These are phyloP conservation scores for Microcos paniculata DNA, from an alignment of 345 rosid genomes.

Conservation along the genomic window DNA sequence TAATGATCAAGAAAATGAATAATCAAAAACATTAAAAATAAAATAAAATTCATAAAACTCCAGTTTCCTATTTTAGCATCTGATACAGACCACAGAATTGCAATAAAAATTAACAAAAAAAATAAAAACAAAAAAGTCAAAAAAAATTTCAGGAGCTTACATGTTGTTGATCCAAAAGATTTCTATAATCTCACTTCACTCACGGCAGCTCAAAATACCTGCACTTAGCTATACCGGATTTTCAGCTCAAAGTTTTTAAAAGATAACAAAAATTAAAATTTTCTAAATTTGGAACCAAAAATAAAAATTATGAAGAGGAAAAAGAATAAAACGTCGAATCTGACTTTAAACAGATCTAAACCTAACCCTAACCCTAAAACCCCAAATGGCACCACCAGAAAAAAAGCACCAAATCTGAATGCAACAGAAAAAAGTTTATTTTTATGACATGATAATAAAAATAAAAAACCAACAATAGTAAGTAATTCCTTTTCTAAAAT, in stretches of 20 bases:
- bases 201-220: conserved; percentile 33
- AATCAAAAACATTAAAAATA: neutral
- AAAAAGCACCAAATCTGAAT: conserved; percentile 18
- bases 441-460: neutral
- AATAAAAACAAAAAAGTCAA: neutral
- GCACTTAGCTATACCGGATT: conserved; percentile 32
- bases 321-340: conserved; percentile 2
- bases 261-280: neutral
- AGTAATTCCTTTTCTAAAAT: neutral
- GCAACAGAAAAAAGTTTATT: conserved; percentile 12
- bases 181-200: conserved; percentile 30
- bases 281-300: neutral
- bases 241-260: neutral
- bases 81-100: neutral
- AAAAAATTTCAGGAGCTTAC: conserved; percentile 29
- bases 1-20: neutral
- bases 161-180: conserved; percentile 33
- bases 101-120: neutral
- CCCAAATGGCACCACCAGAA: conserved; percentile 18
- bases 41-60: neutral
- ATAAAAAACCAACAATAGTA: no score
- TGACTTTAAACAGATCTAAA: conserved; percentile 46
- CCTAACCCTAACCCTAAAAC: conserved; percentile 29
- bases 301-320: neutral
- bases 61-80: neutral